Evolutionary conservation across 1,284 basidiomycete species (phyloP), one percentile per base, ranked within the genome.

Genomic region (Boletellus deceptivus): DNA sequence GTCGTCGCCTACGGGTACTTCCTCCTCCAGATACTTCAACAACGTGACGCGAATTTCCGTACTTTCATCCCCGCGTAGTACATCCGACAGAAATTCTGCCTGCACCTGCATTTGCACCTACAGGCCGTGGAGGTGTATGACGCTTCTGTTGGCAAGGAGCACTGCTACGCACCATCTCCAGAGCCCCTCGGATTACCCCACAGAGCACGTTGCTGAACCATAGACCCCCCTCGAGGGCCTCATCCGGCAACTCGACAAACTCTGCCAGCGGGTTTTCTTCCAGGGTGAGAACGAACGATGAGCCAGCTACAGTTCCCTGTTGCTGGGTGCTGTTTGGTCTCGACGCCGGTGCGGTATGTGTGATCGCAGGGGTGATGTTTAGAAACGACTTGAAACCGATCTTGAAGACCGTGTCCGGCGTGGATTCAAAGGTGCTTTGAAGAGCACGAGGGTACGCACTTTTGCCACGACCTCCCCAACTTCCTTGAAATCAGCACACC

Each of bases 351-450:
- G 70, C 70, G 11, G 77, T 72, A 60, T 96, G 93, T 8, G 85
- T 81, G 44, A 98, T 80, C 25, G 74, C 77, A 0, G 97, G 97
- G 0, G 89, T 87, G 59, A 98, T 90, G 68, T 98, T 98, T 49
- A 99, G 75, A 70, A 99, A 99, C 13, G 93, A 89, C 72, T 98
- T 98, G 80, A 99, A 99, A n/a, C 94, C 97, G 59, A 99, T 91
- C 91, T 96, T 60, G 39, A 9, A 3, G 11, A 9, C 27, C 13
- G 16, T 37, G 37, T 16, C 42, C 20, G n/a, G 11, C 20, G 24
- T 50, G 46, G 46, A 18, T 20, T 5, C 16, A 17, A 11, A 16
- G 14, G 25, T 6, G 11, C 2, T 38, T 27, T 17, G 0, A 16
- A 25, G 31, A 25, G 22, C 3, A 38, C 20, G 31, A 27, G 29